Evolutionary conservation across 495 filamentous ascomycete genomes (phyloP).

Genomic region (Apiosordaria backusii): DNA sequence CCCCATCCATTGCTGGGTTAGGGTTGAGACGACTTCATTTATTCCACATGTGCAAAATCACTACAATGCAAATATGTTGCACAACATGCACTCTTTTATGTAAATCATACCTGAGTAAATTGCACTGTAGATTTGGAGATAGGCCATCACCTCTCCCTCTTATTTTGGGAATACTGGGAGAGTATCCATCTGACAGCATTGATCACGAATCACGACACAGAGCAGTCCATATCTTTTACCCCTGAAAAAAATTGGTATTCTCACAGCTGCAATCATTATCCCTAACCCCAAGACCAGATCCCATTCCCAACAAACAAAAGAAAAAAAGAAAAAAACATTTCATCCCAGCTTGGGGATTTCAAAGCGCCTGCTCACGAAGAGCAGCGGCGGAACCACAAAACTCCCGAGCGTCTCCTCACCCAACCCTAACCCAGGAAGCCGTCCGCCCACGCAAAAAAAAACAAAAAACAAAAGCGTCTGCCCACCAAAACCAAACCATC

Average conservation of each 20-base stretch:
- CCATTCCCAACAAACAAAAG: background rate
- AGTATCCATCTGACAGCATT: too few species aligned
- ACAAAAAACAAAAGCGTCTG: background rate
- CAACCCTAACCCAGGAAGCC: background rate
- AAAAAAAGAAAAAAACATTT: background rate
- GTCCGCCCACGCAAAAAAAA: background rate
- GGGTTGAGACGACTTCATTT: background rate
- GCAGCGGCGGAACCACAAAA: background rate
- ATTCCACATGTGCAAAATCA: background rate
- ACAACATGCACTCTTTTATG: background rate
- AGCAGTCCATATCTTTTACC: background rate
- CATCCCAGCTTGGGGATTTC: too few species aligned
- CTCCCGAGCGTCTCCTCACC: background rate
- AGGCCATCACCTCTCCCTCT: too few species aligned
- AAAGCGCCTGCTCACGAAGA: background rate
- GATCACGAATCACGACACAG: background rate
- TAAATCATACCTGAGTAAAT: background rate
- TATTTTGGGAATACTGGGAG: too few species aligned
- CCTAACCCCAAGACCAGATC: background rate
- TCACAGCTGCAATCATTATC: background rate
- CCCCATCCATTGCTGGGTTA: background rate
- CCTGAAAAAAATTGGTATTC: background rate
- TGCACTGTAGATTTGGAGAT: background rate
- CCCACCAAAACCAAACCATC: background rate
- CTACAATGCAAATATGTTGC: background rate